These are phyloP conservation scores for Durio zibethinus DNA, from an alignment of 345 rosid species.

Conservation along the genomic window DNA sequence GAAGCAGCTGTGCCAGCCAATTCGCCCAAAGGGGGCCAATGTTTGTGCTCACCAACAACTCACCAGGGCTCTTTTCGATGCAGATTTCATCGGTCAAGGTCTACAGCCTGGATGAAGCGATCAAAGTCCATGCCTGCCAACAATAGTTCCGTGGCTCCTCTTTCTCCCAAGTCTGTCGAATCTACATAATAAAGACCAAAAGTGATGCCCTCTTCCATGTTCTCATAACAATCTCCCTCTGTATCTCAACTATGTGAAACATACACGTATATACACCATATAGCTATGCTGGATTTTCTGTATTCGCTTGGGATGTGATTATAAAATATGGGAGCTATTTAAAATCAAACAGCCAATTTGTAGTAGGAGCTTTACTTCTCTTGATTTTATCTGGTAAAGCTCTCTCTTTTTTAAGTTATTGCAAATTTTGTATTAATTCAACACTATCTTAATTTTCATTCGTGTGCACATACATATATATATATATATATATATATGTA, in stretches of 20 bases:
- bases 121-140: slow-evolving; percentile 56
- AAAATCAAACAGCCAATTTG: neutral
- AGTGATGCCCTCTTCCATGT: neutral
- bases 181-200: neutral
- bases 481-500: too few species aligned
- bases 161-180: slow-evolving; percentile 33
- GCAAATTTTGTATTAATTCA: neutral
- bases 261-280: neutral
- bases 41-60: slow-evolving; percentile 68
- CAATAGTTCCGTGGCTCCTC: slow-evolving; percentile 11
- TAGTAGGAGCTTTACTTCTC: neutral
- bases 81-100: slow-evolving; percentile 44
- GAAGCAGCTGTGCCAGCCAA: neutral
- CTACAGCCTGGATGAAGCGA: slow-evolving; percentile 47
- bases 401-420: neutral
- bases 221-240: neutral
- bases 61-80: slow-evolving; percentile 72
- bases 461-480: too few species aligned
- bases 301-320: neutral
- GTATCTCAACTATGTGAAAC: neutral
- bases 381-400: neutral
- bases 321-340: neutral
- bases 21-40: slow-evolving; percentile 44
- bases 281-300: neutral
- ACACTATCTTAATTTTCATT: neutral